phyloP scores from a whole-genome alignment of 768 basidiomycete genomes.

The Kwoniella sp. region DNA sequence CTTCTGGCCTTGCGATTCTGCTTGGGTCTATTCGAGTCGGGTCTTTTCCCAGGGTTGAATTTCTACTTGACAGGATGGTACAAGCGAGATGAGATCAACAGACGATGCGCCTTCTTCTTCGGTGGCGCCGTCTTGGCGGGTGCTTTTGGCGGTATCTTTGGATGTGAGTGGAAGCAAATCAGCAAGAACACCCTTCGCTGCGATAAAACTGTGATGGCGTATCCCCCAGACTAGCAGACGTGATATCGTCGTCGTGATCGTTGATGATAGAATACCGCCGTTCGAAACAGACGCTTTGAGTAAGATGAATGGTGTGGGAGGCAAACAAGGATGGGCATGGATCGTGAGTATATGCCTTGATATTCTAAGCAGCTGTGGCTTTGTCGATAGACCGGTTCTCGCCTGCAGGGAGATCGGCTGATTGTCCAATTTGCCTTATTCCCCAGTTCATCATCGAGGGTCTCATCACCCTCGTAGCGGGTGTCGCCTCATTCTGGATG shows the following conservation, averaged over 20 bases:
- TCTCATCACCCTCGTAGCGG: slow-evolving; percentile 57
- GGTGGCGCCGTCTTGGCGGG: slow-evolving; percentile 53
- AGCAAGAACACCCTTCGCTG: too few species aligned
- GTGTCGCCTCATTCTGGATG: slow-evolving; percentile 50
- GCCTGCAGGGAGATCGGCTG: not conserved
- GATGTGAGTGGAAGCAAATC: slow-evolving; percentile 47
- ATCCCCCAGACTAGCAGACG: too few species aligned
- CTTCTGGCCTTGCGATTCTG: slow-evolving; percentile 52
- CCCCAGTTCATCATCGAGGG: slow-evolving; percentile 52
- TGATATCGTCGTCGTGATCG: not conserved
- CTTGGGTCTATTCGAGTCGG: slow-evolving; percentile 50
- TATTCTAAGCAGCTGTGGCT: not conserved
- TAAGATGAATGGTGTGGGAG: slow-evolving; percentile 53
- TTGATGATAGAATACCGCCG: not conserved
- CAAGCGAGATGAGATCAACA: slow-evolving; percentile 48
- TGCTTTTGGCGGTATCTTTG: slow-evolving; percentile 56
- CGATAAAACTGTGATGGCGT: too few species aligned
- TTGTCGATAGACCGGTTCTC: too few species aligned
- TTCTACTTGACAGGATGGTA: slow-evolving; percentile 55
- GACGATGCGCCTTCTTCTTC: slow-evolving; percentile 52
- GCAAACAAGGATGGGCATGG: slow-evolving; percentile 55
- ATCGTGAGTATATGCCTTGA: slow-evolving; percentile 36
- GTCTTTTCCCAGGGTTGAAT: slow-evolving; percentile 48
- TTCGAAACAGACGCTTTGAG: slow-evolving; percentile 28
- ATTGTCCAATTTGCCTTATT: too few species aligned